These are phyloP conservation scores for Kernera saxatilis DNA, from an alignment of 345 rosid species.

Conservation along the genomic window DNA sequence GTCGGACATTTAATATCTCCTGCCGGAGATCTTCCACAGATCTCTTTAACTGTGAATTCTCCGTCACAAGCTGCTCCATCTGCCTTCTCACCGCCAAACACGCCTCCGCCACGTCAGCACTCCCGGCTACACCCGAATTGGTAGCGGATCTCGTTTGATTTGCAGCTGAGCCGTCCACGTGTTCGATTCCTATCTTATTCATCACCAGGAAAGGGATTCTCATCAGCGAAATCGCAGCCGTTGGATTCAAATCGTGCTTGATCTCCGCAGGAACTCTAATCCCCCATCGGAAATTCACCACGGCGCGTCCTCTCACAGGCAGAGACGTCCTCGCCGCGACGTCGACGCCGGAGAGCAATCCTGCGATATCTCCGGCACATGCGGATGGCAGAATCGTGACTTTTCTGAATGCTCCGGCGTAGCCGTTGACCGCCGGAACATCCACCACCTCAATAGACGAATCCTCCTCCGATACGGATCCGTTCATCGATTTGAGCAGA, in stretches of 20 bases:
- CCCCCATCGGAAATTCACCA: constrained; percentile 74
- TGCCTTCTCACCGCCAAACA: no score
- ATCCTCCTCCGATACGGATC: no score
- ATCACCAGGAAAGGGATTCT: constrained; percentile 63
- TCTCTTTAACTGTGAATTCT: no score
- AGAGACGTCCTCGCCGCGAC: constrained; percentile 55
- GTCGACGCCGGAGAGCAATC: constrained; percentile 53
- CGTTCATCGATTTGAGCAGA: no score
- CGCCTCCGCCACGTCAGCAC: no score
- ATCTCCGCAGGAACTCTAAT: constrained; percentile 57
- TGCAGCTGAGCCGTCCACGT: constrained; percentile 38
- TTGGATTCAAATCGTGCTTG: constrained; percentile 24
- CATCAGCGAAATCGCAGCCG: constrained; percentile 40
- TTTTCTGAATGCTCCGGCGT: constrained; percentile 37
- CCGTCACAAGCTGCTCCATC: no score
- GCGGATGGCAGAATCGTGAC: constrained; percentile 27
- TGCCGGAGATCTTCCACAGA: no score
- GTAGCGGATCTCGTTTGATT: no score
- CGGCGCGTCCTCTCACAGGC: constrained; percentile 51
- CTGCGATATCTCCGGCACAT: constrained; percentile 32
- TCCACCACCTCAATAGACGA: constrained; percentile 52
- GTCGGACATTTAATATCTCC: no score
- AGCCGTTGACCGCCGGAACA: constrained; percentile 26
- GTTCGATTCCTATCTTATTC: constrained; percentile 79
- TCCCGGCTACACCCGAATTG: no score